Evolutionary conservation across 2,329 filamentous ascomycete species (phyloP).

Genomic region (Nemania diffusa): DNA sequence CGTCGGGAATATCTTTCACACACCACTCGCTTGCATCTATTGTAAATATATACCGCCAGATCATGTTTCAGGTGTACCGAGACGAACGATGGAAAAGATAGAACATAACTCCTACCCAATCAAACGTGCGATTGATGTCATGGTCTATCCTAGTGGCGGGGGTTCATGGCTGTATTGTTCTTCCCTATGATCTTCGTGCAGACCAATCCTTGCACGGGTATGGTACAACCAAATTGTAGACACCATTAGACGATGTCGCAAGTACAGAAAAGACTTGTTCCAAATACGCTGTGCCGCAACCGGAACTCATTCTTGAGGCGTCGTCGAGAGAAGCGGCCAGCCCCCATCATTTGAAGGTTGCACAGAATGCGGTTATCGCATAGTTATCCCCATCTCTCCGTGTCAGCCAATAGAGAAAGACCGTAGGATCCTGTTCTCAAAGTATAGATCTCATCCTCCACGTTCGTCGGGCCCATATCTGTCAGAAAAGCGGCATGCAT

Average conservation of each 20-base stretch:
- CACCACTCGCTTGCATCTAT: not conserved
- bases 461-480: not conserved
- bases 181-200: conserved; percentile 6
- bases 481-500: conserved; percentile 5
- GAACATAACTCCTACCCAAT: not conserved
- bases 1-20: not conserved
- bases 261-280: not conserved
- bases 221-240: not conserved
- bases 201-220: not conserved
- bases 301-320: not conserved
- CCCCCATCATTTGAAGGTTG: not conserved
- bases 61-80: not conserved
- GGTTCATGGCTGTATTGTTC: not conserved
- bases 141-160: not conserved
- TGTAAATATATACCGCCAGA: not conserved
- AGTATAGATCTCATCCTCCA: not conserved
- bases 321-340: not conserved
- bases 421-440: not conserved
- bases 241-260: not conserved
- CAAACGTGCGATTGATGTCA: not conserved
- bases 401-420: not conserved
- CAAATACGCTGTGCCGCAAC: not conserved
- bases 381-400: not conserved
- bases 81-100: not conserved
- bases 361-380: not conserved